Conservation (phyloP, 345 rosid genomes). For the Kernera saxatilis region DNA sequence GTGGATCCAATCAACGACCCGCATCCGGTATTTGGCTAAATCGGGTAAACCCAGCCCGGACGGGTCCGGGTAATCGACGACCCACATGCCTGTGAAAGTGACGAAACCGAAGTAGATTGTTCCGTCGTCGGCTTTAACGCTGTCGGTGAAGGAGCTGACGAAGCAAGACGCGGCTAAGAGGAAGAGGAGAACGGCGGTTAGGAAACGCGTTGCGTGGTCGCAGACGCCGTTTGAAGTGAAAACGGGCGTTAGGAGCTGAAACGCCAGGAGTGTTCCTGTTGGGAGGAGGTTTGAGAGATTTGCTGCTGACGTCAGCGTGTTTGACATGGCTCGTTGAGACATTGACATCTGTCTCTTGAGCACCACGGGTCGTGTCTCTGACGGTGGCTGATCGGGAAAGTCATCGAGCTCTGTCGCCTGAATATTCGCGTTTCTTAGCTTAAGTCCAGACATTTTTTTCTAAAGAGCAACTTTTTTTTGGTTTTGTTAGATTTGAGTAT, state of each 20-base stretch:
- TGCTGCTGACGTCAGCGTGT: slow-evolving; percentile 68
- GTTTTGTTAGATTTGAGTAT: not conserved
- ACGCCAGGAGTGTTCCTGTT: slow-evolving; percentile 81
- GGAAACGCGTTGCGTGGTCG: slow-evolving; percentile 57
- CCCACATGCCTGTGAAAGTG: slow-evolving; percentile 55
- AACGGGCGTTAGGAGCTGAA: slow-evolving; percentile 72
- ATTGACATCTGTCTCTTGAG: slow-evolving; percentile 33
- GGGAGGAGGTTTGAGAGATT: slow-evolving; percentile 97
- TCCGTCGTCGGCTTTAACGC: slow-evolving; percentile 51
- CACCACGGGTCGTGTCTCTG: not conserved
- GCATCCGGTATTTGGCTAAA: slow-evolving; percentile 42
- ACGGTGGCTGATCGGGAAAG: not conserved
- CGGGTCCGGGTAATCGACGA: slow-evolving; percentile 54
- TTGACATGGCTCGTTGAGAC: slow-evolving; percentile 61
- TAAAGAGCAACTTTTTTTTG: not conserved
- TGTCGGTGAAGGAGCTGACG: slow-evolving; percentile 70
- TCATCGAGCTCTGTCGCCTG: not conserved
- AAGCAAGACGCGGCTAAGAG: slow-evolving; percentile 69
- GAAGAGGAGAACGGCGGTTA: slow-evolving; percentile 54
- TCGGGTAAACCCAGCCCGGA: slow-evolving; percentile 39
- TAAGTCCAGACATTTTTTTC: slow-evolving; percentile 10
- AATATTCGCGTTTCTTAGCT: slow-evolving; percentile 9
- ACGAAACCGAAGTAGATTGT: slow-evolving; percentile 59
- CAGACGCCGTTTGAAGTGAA: slow-evolving; percentile 83
- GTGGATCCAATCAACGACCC: slow-evolving; percentile 60